A percentile compares a stretch with the other conserved stretches of the same genome.
phyloP scores from a whole-genome alignment of 2,329 filamentous ascomycete genomes.

The Drechslerella coelobrocha region DNA sequence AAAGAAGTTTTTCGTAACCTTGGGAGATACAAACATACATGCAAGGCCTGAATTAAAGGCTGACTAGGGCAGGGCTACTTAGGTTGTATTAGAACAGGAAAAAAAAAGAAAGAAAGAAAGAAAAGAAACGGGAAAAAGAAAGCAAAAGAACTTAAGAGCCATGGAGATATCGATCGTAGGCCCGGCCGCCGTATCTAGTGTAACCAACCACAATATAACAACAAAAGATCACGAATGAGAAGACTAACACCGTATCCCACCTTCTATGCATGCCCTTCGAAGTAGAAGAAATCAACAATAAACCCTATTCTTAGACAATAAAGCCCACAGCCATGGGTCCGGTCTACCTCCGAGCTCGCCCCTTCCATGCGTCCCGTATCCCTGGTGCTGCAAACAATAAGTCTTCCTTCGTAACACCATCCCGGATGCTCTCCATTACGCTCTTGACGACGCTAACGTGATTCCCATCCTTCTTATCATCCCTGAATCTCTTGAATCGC shows the following conservation, averaged over 20 bases:
- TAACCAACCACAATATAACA: background rate
- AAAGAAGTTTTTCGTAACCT: no score
- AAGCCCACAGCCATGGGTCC: background rate
- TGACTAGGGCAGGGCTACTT: no score
- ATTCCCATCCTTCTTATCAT: constrained; percentile 91
- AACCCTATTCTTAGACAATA: constrained; percentile 1
- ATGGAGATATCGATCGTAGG: no score
- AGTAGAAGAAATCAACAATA: constrained; percentile 2
- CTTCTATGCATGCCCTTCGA: constrained; percentile 45
- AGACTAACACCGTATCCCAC: constrained; percentile 44
- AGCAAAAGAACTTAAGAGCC: no score
- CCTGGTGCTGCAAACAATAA: constrained; percentile 71
- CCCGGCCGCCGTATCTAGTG: no score
- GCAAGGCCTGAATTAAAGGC: no score
- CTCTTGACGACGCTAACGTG: constrained; percentile 83
- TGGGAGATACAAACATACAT: no score
- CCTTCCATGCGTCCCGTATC: constrained; percentile 85
- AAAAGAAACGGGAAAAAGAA: no score
- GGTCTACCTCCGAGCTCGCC: constrained; percentile 59
- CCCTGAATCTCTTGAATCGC: constrained; percentile 86
- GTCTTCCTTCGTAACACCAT: constrained; percentile 83
- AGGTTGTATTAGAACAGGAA: no score
- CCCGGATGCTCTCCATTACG: constrained; percentile 87
- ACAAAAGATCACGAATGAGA: constrained; percentile 13
- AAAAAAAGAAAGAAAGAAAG: no score